A percentile compares a stretch with the other conserved stretches of the same genome.
Evolutionary conservation across 148 eudicot genomes (phyloP).

Genomic region (Rhododendron henanense): DNA sequence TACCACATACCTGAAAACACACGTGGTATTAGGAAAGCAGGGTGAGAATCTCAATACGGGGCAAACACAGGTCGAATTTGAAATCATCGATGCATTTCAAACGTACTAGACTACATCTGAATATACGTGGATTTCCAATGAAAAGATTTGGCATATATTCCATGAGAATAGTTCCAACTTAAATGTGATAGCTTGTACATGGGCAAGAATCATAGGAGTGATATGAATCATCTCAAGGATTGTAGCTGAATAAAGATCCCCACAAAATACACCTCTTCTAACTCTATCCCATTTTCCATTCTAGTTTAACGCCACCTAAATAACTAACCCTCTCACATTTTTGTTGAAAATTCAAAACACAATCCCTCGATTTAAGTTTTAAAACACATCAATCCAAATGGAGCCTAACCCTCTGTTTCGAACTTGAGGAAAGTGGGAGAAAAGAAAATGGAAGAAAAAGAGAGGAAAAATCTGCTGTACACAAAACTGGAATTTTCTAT

Average conservation of each 20-base stretch:
- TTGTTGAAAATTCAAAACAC: not conserved
- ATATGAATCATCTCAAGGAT: not conserved
- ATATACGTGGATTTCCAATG: not conserved
- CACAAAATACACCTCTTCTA: not conserved
- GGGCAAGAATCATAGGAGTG: not conserved
- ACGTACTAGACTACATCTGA: not conserved
- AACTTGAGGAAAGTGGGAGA: not conserved
- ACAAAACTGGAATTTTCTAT: not conserved
- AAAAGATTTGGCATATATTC: not conserved
- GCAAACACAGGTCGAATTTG: conserved; percentile 59
- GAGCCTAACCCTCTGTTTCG: not conserved
- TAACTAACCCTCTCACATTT: not conserved
- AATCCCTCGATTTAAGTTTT: not conserved
- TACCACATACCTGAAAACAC: conserved; percentile 47
- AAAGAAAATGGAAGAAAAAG: no score
- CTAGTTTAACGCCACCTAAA: not conserved
- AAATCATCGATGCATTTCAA: conserved; percentile 25
- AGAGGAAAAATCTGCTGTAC: not conserved
- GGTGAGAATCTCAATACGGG: conserved; percentile 39
- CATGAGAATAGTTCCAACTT: not conserved
- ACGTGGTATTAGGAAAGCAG: conserved; percentile 51
- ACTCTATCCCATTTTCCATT: not conserved
- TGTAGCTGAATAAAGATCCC: not conserved
- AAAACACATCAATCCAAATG: not conserved
- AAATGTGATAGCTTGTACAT: not conserved